phyloP scores from a whole-genome alignment of 75 land plant species.

The Selaginella tamariscina region DNA sequence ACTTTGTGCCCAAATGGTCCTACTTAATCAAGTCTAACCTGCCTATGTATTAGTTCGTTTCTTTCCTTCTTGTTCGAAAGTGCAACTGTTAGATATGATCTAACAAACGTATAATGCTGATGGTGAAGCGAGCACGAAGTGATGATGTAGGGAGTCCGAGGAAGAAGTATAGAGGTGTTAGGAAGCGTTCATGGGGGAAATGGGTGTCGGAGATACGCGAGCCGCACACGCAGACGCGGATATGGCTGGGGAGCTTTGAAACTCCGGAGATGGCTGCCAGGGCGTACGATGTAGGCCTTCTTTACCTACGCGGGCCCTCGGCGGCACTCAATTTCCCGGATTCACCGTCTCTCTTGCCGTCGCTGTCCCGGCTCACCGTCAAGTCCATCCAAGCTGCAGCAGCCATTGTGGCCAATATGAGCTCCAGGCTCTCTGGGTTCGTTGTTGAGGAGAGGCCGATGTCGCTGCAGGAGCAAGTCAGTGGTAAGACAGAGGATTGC shows the following conservation, averaged over 20 bases:
- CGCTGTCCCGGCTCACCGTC: conserved; percentile 23
- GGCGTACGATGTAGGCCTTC: conserved; percentile 35
- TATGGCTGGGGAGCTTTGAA: conserved; percentile 28
- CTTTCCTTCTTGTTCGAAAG: too few species aligned
- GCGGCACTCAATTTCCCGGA: conserved; percentile 32
- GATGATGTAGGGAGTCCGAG: too few species aligned
- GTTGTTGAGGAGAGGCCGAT: too few species aligned
- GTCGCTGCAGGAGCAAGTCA: too few species aligned
- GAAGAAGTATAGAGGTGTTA: conserved; percentile 28
- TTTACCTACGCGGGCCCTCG: conserved; percentile 29
- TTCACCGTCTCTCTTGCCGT: conserved; percentile 39
- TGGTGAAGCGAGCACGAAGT: too few species aligned
- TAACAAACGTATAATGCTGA: too few species aligned
- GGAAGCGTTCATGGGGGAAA: conserved; percentile 33
- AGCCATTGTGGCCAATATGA: neutral
- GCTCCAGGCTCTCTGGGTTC: too few species aligned
- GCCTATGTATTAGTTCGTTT: too few species aligned
- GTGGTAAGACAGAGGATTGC: too few species aligned
- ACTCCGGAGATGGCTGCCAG: conserved; percentile 37
- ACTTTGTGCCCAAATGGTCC: too few species aligned
- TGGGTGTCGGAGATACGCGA: conserved; percentile 32
- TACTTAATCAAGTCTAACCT: too few species aligned
- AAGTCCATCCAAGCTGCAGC: neutral
- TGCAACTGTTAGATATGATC: too few species aligned
- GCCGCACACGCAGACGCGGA: conserved; percentile 32